Base-by-base conservation (phyloP, 192 early-diverging fungal species). In the Diversispora epigaea region DNA sequence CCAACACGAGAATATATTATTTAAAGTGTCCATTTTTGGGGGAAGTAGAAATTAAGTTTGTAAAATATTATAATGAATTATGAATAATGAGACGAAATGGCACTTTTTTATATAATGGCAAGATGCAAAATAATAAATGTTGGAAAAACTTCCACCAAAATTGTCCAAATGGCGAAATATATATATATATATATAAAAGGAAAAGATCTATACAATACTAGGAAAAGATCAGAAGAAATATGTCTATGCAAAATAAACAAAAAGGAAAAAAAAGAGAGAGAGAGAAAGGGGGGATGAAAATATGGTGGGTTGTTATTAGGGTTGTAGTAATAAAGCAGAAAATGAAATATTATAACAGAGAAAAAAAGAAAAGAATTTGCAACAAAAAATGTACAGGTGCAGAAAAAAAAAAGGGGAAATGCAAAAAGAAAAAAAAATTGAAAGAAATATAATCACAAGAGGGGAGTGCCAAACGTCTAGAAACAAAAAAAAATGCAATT, bases 161-260 rank as follows among this genome's bases (percentile, higher is more conserved):
- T 32, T 32, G 25, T 32, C 25, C 25, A 32, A 32, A 32, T 32
- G 25, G 25, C 25, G 25, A 32, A 32, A 32, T 32, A 32, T 32
- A 32, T 32, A 32, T 32, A 32, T 32, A 32, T 32, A 32, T 32
- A 32, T 32, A 32, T 32, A 32, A 32, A 32, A 32, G 25, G 25
- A 32, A 32, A 32, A 32, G 25, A 32, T 43, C 60, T 46, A 43
- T 46, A 54, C 72, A 11, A 41, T 73, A 54, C 9, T 22, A 64
- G 57, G 41, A 46, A 21, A 73, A 80, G 50, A 77, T 40, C 12
- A 19, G 65, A 40, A 70, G 57, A 68, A 85, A 55, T 80, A 80
- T 15, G 77, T 77, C 67, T 83, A 84, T 32, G 83, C 83, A 50
- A 83, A 77, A 66, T 49, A 44, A 75, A 60, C 61, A 47, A 66